Conservation (phyloP, 371 early-diverging fungal genomes). For the Sporodiniella umbellata region DNA sequence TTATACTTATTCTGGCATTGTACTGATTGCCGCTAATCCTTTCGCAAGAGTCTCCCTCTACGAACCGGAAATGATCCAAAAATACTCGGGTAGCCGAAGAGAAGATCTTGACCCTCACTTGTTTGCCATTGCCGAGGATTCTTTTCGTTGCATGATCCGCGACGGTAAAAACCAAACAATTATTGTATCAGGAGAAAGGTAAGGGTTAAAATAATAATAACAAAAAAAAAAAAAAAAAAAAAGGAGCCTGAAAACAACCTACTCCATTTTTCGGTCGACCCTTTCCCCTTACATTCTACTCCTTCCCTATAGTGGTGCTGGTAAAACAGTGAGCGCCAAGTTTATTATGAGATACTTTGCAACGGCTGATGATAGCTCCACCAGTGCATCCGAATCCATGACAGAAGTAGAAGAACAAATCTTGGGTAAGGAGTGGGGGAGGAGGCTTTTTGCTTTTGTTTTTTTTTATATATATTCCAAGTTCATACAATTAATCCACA, state of each 20-base stretch:
- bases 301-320: slow-evolving; percentile 71
- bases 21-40: slow-evolving; percentile 98
- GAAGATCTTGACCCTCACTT: slow-evolving; percentile 98
- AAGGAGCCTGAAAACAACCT: background rate
- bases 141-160: slow-evolving; percentile 94
- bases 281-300: background rate
- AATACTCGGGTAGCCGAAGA: slow-evolving; percentile 89
- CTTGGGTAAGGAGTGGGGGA: slow-evolving; percentile 47
- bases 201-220: slow-evolving; percentile 6
- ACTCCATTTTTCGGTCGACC: background rate
- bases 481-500: too few relatives aligned
- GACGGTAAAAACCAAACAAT: slow-evolving; percentile 95
- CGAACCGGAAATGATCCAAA: slow-evolving; percentile 82
- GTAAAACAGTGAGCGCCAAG: slow-evolving; percentile 95
- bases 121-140: slow-evolving; percentile 98
- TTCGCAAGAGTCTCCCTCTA: slow-evolving; percentile 89
- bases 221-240: background rate
- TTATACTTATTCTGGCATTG: slow-evolving; percentile 99
- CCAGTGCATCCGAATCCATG: slow-evolving; percentile 48
- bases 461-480: too few relatives aligned
- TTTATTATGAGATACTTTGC: slow-evolving; percentile 98
- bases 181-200: slow-evolving; percentile 97
- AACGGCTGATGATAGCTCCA: slow-evolving; percentile 74
- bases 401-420: slow-evolving; percentile 84
- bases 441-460: too few relatives aligned